Base-by-base conservation (phyloP, 345 rosid species). In the Streptanthus diversifolius region DNA sequence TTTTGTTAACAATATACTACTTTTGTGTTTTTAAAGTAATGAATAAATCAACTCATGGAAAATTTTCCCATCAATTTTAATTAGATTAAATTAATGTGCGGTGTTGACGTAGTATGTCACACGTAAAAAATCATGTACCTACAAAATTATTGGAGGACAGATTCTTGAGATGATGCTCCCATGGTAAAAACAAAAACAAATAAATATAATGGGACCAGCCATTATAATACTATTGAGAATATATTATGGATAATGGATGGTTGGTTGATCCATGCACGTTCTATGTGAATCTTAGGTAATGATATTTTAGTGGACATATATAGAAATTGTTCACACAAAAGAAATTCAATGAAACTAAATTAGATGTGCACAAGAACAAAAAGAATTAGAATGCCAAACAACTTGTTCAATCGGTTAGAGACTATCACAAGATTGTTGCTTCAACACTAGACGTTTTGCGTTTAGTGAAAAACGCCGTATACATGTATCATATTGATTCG, bases 251-350 rank as follows among this genome's bases (percentile, higher is more conserved):
- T 53, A 53, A 53, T 53, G 43, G 60, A 53, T 53, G 43, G 52
- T 8, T 71, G 53, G 24, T 53, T 67, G 63, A 73, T 49, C 73
- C 68, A 67, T 74, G 63, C 78, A 74, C 78, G 78, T 67, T 41
- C 47, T 49, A 29, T 67, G 72, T 36, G 30, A 49, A 74, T 66
- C 60, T 57, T 27, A 12, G 8, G 7, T 36, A 33, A 43, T 29
- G 5, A 61, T 62, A 52, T 29, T 36, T 36, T 40, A 29, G 14
- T 51, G 53, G 25, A 40, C 40, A 25, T n/a, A n/a, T n/a, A n/a
- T 19, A 36, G 5, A 24, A 43, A 41, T 14, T 57, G 17, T 11
- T 29, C 8, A 60, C n/a, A 21, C n/a, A 60, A 17, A 25, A 0
- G 11, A 17, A 19, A 51, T 17, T 49, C 36, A 14, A 71, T 15